Evolutionary conservation across 495 filamentous ascomycete species (phyloP), one percentile per base, ranked within the genome.

Genomic region (Aspergillus bertholletiae): DNA sequence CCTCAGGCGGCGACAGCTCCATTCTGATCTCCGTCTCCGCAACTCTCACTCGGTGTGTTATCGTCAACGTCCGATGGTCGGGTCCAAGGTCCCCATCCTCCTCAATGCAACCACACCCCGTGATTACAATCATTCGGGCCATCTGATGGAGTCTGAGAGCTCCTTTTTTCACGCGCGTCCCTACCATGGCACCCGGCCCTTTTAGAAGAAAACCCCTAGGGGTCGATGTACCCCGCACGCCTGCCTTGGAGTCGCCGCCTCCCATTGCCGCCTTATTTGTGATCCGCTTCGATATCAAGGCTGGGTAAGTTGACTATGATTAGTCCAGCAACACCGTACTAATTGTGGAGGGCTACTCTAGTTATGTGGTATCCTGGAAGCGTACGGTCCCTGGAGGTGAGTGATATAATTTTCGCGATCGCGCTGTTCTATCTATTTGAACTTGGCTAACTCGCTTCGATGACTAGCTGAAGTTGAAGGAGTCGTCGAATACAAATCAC

Each of bases 401-500:
- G 75, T 62, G 21, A 26, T 56, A 48, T 18, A 35, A 56, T 60
- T 39, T 54, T 58, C 30, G 13, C 13, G 12, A 15, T 37, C 34
- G 13, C 34, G 30, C 44, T 11, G 11, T 20, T 12, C 48, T 8
- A 7, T 24, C 20, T 24, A 13, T n/a, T 23, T 8, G 15, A 27
- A 43, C 13, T 7, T 34, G 17, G 27, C 47, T 17, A 17, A 37
- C 66, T 74, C 49, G 71, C 62, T 34, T 6, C 28, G 46, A 23
- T 53, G 37, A 60, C 57, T 51, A 87, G 85, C 96, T 47, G 82
- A 90, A 55, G 80, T 98, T 43, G 90, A 95, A 65, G 90, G 90
- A 35, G 84, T 85, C 40, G 92, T 97, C 49, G 94, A 98, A 68
- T 98, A 88, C 80, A 96, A 96, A 71, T 92, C 84, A 49, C 79